phyloP scores from a whole-genome alignment of 2,329 filamentous ascomycete genomes.

The Didymella pinodella region DNA sequence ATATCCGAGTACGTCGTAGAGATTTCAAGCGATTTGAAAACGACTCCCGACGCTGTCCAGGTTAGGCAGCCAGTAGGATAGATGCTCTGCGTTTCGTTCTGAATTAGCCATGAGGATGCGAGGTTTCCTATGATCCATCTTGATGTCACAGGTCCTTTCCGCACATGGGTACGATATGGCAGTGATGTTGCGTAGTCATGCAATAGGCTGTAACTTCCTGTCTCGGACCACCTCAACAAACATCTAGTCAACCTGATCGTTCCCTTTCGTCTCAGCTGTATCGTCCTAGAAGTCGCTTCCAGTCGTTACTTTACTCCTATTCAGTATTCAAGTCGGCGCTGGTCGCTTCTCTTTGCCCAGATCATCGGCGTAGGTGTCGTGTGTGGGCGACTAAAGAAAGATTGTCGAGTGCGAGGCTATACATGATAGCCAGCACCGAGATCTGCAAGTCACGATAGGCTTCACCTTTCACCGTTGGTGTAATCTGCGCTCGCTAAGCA shows the following conservation, averaged over 20 bases:
- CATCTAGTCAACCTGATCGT: neutral
- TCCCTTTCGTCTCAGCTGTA: neutral
- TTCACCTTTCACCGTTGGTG: neutral
- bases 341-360: neutral
- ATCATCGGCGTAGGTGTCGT: neutral
- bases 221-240: neutral
- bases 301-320: neutral
- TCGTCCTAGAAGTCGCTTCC: neutral
- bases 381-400: neutral
- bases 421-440: neutral
- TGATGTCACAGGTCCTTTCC: too few species aligned
- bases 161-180: neutral
- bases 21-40: too few species aligned
- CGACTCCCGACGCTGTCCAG: too few species aligned
- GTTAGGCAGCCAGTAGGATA: too few species aligned
- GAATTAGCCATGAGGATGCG: too few species aligned
- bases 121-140: too few species aligned
- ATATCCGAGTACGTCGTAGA: neutral
- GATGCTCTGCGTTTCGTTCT: too few species aligned
- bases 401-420: too few species aligned
- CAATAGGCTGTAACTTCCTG: neutral
- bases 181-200: neutral
- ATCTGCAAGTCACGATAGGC: neutral
- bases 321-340: neutral
- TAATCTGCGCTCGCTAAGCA: conserved; percentile 1